Base-by-base conservation (phyloP, 495 filamentous ascomycete genomes). In the Podospora didyma region DNA sequence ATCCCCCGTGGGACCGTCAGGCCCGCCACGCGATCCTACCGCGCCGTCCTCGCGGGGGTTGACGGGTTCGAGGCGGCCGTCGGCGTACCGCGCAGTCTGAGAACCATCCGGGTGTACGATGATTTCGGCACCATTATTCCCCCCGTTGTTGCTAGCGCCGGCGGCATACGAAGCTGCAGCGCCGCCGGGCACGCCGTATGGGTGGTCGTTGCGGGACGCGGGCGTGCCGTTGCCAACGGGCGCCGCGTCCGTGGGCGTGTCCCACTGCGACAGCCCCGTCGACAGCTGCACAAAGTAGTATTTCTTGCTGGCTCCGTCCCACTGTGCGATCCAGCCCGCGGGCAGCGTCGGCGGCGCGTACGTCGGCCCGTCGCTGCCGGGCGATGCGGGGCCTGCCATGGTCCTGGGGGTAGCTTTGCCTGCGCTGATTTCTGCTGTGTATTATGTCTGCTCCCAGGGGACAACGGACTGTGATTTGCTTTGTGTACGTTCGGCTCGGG, bases 211-310 rank as follows among this genome's bases (percentile, higher is more conserved):
- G 14, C 58, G 62, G 7, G 69, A 66, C 21, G 73, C 76, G 14
- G 82, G 82, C 1, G 80, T 82, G 53, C 69, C 74, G 57, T 7
- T 62, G 47, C 69, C 66, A 20, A 65, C 73, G 19, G 80, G 82
- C 6, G 79, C 84, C 37, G 86, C 76, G 52, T 86, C 75, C 19
- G 84, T 89, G 21, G 89, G 89, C 14, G 87, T 78, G 3, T 90
- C 86, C 89, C 89, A 93, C 70, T 88, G 87, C 45, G 86, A 89
- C 23, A 83, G 75, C 21, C 87, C 88, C 2, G 87, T 92, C 42
- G 85, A 80, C 37, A 89, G 75, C 61, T 91, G 86, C 28, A 93
- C 89, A 65, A 80, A 93, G 68, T 93, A 93, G 72, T 91, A 93
- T 65, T 87, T 85, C 45, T 82, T 81, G 50, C 79, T 83, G 45